Evolutionary conservation across 2,329 filamentous ascomycete species (phyloP).

Genomic region (Ceratocystis huliohia): DNA sequence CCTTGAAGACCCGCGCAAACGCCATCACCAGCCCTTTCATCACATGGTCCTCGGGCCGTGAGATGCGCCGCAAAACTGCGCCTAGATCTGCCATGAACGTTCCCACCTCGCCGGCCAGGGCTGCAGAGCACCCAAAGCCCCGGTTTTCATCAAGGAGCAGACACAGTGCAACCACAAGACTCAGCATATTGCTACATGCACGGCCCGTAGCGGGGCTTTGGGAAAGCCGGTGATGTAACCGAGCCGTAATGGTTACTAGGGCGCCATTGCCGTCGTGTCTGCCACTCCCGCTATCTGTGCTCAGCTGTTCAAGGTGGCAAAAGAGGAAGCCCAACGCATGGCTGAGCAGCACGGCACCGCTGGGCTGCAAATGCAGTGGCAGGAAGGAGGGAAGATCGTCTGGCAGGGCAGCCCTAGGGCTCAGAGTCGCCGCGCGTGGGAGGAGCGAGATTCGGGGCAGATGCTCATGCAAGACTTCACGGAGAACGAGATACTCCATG

Average conservation of each 20-base stretch:
- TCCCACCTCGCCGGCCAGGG: slow-evolving; percentile 24
- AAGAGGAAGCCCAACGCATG: slow-evolving; percentile 6
- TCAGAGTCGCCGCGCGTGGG: background rate
- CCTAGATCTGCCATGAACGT: slow-evolving; percentile 24
- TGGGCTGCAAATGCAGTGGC: slow-evolving; percentile 1
- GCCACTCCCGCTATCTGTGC: background rate
- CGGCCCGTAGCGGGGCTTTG: slow-evolving; percentile 9
- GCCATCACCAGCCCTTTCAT: slow-evolving; percentile 23
- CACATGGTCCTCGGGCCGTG: slow-evolving; percentile 15
- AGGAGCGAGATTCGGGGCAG: background rate
- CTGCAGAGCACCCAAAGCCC: slow-evolving; percentile 25
- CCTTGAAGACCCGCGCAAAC: slow-evolving; percentile 24
- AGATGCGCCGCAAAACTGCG: slow-evolving; percentile 21
- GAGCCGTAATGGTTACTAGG: background rate
- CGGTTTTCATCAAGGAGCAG: slow-evolving; percentile 25
- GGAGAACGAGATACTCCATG: slow-evolving; percentile 11
- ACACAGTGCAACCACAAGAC: slow-evolving; percentile 24
- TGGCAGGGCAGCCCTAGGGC: background rate
- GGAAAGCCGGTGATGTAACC: slow-evolving; percentile 13
- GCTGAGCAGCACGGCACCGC: background rate
- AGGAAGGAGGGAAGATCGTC: background rate
- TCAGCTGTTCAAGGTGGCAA: slow-evolving; percentile 13
- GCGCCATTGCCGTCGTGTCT: background rate
- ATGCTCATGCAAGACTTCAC: background rate
- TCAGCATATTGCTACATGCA: slow-evolving; percentile 17